phyloP scores from a whole-genome alignment of 2,329 filamentous ascomycete species.

The Scytalidium sp. region DNA sequence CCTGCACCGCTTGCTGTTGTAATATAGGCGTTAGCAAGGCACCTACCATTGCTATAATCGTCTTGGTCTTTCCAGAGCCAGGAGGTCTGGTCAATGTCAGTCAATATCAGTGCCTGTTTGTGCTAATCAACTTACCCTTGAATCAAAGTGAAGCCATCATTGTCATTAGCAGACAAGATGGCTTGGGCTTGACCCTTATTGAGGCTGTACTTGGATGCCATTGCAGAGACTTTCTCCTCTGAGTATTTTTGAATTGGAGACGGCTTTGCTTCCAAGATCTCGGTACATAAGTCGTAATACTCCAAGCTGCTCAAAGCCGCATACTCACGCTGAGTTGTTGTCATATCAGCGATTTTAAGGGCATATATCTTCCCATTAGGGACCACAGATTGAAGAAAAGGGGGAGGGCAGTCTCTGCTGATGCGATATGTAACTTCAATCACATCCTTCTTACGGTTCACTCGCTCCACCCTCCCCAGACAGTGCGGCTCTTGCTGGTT shows the following conservation, averaged over 20 bases:
- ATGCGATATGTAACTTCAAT: slow-evolving; percentile 86
- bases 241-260: slow-evolving; percentile 83
- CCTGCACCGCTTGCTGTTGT: slow-evolving; percentile 24
- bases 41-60: slow-evolving; percentile 93
- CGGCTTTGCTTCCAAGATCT: slow-evolving; percentile 84
- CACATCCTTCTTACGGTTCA: slow-evolving; percentile 75
- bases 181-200: slow-evolving; percentile 90
- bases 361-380: slow-evolving; percentile 70
- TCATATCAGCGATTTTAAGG: slow-evolving; percentile 87
- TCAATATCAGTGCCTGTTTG: slow-evolving; percentile 1
- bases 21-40: slow-evolving; percentile 64
- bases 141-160: slow-evolving; percentile 94
- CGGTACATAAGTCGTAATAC: slow-evolving; percentile 94
- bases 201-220: slow-evolving; percentile 75
- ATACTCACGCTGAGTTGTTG: slow-evolving; percentile 92
- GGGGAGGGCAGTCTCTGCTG: slow-evolving; percentile 50
- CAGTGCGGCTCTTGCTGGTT: slow-evolving; percentile 71
- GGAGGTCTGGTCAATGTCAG: slow-evolving; percentile 61
- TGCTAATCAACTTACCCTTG: slow-evolving; percentile 61
- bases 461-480: slow-evolving; percentile 77
- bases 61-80: slow-evolving; percentile 97
- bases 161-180: slow-evolving; percentile 87
- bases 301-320: slow-evolving; percentile 86
- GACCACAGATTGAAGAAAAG: slow-evolving; percentile 59
- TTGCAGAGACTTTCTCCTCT: slow-evolving; percentile 65